A percentile compares a stretch with the other conserved stretches of the same genome.
Evolutionary conservation across 108 stramenopile genomes (phyloP).

Genomic region (Discostella stelligeroides): DNA sequence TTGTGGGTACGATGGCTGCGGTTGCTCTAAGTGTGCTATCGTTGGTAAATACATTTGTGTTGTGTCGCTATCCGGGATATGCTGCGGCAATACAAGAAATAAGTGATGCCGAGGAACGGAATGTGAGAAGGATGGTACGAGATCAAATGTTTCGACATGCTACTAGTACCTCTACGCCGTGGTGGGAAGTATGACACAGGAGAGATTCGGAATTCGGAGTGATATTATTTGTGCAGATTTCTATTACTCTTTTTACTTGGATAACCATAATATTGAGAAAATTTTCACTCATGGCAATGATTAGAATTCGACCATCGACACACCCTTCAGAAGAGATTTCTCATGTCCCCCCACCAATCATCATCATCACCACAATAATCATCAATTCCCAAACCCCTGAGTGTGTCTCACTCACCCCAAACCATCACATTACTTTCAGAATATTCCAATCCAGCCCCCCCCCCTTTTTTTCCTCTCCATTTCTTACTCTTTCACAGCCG

Average conservation of each 20-base stretch:
- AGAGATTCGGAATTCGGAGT: background rate
- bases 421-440: too few species aligned
- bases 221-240: too few species aligned
- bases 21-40: slow-evolving; percentile 54
- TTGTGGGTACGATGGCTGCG: slow-evolving; percentile 63
- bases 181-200: slow-evolving; percentile 19
- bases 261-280: too few species aligned
- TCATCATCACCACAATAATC: too few species aligned
- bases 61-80: slow-evolving; percentile 51
- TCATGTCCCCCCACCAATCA: too few species aligned
- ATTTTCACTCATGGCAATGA: too few species aligned
- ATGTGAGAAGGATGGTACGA: slow-evolving; percentile 17
- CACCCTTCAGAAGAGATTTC: too few species aligned
- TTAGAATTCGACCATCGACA: too few species aligned
- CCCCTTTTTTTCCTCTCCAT: background rate
- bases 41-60: slow-evolving; percentile 77
- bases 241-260: too few species aligned
- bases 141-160: slow-evolving; percentile 29
- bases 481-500: slow-evolving; percentile 18
- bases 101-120: slow-evolving; percentile 37
- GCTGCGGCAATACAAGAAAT: slow-evolving; percentile 55
- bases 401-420: too few species aligned
- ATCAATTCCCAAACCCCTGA: too few species aligned
- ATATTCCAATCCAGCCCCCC: too few species aligned
- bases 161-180: slow-evolving; percentile 11